Base-by-base conservation (phyloP, 306 rosid genomes). In the Ammopiptanthus mongolicus region DNA sequence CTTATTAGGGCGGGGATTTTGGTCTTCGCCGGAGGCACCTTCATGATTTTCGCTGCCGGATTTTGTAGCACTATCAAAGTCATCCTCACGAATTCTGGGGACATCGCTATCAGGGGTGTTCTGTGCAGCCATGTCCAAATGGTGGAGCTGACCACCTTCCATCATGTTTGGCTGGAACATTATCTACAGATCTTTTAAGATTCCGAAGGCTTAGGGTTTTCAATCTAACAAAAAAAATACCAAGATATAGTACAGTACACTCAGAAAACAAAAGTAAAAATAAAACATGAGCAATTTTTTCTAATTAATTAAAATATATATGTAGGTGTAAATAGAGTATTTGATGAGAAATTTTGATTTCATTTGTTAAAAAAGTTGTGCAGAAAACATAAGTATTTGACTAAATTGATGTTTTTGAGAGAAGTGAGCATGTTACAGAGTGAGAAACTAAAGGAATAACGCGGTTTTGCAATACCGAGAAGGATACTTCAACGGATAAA, bases 11-110 rank as follows among this genome's bases (percentile, higher is more conserved):
- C 97, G 96, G 12, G 89, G 91, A 29, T 87, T 92, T 53, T 83
- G 96, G 39, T 96, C 98, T 7, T 92, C 99, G 1, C 98, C 98
- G 3, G 97, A 88, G 39, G 86, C 90, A 10, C 81, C 97, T 28
- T 95, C 99, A 0, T 74, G 93, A 79, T 92, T 92, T 22, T 95
- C 99, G 21, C 99, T 92, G 18, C 96, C 99, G 5, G 99, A 92
- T 83, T 90, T 92, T 6, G 92, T 92, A 63, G 87, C 96, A 6
- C 88, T 90, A 80, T 96, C 99, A 31, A 96, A 92, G 8, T 92
- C 99, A 8, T 96, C 98, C 5, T 91, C 93, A 6, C 93, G 83
- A 60, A 86, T 71, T 48, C 96, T 84, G 6, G 93, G 86, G 5
- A 92, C 37, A 18, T 92, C 97, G 58, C 98, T 90, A 28, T 96